phyloP scores from a whole-genome alignment of 1,139 yeast genomes.

The Lodderomyces beijingensis region DNA sequence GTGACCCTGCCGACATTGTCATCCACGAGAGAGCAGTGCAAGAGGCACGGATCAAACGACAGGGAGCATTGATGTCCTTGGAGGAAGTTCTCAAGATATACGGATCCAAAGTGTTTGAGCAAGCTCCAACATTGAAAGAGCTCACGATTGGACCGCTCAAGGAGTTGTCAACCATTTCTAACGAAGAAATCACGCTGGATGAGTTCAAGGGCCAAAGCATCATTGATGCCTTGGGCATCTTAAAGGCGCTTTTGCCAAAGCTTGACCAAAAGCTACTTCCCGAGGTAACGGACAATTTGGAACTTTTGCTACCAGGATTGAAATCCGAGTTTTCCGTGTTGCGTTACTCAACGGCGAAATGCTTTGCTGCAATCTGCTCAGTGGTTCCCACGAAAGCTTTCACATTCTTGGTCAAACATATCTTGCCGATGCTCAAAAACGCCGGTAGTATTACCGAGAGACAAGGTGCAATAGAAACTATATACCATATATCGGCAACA shows the following conservation, averaged over 20 bases:
- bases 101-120: constrained; percentile 50
- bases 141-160: constrained; percentile 66
- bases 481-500: constrained; percentile 75
- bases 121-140: constrained; percentile 64
- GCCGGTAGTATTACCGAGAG: constrained; percentile 74
- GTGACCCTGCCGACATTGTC: constrained; percentile 64
- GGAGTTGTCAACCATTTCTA: constrained; percentile 20
- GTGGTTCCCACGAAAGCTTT: constrained; percentile 71
- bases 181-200: constrained; percentile 38
- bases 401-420: constrained; percentile 70
- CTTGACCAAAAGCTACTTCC: constrained; percentile 48
- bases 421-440: constrained; percentile 78
- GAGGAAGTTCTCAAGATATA: constrained; percentile 51
- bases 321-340: constrained; percentile 72
- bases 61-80: constrained; percentile 76
- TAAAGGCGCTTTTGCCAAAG: constrained; percentile 69
- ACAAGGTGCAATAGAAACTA: constrained; percentile 92
- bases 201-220: constrained; percentile 68
- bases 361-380: constrained; percentile 79
- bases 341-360: constrained; percentile 87
- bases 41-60: constrained; percentile 74
- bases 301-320: constrained; percentile 57
- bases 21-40: constrained; percentile 61
- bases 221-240: constrained; percentile 81
- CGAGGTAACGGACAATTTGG: constrained; percentile 45